These are phyloP conservation scores for Trichothecium roseum DNA, from an alignment of 2,329 filamentous ascomycete genomes.

Conservation along the genomic window DNA sequence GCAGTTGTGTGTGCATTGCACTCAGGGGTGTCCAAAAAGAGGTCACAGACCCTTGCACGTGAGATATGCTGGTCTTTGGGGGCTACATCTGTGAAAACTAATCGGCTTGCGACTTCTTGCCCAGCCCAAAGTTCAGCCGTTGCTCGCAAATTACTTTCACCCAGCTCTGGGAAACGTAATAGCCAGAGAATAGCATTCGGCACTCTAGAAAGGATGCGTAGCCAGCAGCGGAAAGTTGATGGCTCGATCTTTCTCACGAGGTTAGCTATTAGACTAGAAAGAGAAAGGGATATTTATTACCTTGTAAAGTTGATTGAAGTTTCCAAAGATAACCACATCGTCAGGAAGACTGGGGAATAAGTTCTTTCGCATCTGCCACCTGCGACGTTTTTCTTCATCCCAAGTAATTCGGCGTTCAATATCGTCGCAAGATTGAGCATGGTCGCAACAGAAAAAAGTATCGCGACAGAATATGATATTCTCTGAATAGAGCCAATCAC, in stretches of 20 bases:
- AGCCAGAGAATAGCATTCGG: slow-evolving; percentile 92
- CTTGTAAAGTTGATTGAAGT: slow-evolving; percentile 99
- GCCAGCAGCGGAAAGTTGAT: slow-evolving; percentile 89
- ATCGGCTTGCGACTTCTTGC: slow-evolving; percentile 70
- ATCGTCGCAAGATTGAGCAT: slow-evolving; percentile 77
- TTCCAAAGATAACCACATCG: slow-evolving; percentile 82
- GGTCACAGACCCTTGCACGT: slow-evolving; percentile 79
- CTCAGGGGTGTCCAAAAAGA: slow-evolving; percentile 94
- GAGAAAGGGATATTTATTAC: slow-evolving; percentile 31
- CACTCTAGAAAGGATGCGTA: slow-evolving; percentile 76
- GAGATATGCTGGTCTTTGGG: slow-evolving; percentile 92
- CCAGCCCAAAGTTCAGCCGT: slow-evolving; percentile 81
- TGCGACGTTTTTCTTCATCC: slow-evolving; percentile 69
- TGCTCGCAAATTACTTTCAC: slow-evolving; percentile 72
- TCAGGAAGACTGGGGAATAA: slow-evolving; percentile 77
- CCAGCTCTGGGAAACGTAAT: slow-evolving; percentile 89
- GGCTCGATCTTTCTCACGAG: slow-evolving; percentile 67
- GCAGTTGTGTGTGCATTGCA: slow-evolving; percentile 98
- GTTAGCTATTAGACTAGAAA: not conserved
- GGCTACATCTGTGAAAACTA: slow-evolving; percentile 93
- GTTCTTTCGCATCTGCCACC: slow-evolving; percentile 90
- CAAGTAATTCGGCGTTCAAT: slow-evolving; percentile 60
- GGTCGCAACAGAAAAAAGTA: slow-evolving; percentile 97
- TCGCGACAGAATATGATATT: slow-evolving; percentile 92
- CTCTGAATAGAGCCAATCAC: slow-evolving; percentile 90